phyloP scores from a whole-genome alignment of 805 yeast species.

The Torulaspora franciscae region DNA sequence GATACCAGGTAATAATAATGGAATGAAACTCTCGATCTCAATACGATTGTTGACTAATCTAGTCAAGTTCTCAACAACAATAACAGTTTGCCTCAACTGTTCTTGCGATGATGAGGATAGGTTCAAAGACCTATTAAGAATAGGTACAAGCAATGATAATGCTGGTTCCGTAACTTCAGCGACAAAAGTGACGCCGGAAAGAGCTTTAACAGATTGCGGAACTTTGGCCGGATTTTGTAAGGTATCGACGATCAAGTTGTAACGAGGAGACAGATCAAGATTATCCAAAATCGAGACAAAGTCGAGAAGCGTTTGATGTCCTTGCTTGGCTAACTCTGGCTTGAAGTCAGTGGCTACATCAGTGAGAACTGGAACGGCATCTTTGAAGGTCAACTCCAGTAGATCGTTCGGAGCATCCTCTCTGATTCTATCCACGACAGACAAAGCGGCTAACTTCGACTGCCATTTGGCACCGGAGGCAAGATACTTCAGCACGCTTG shows the following conservation, averaged over 20 bases:
- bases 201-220: conserved; percentile 79
- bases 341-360: conserved; percentile 92
- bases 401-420: conserved; percentile 81
- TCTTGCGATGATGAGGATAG: conserved; percentile 86
- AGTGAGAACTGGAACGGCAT: conserved; percentile 76
- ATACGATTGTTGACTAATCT: conserved; percentile 89
- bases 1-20: conserved; percentile 85
- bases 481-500: conserved; percentile 57
- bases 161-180: conserved; percentile 99
- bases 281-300: conserved; percentile 85
- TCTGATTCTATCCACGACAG: conserved; percentile 63
- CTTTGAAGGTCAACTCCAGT: conserved; percentile 73
- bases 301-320: conserved; percentile 60
- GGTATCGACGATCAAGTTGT: conserved; percentile 78
- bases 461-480: conserved; percentile 89
- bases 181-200: conserved; percentile 92
- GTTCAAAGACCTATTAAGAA: conserved; percentile 81
- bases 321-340: conserved; percentile 89
- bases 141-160: conserved; percentile 83
- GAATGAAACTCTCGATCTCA: conserved; percentile 85
- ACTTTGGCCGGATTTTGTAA: conserved; percentile 86
- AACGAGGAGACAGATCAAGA: conserved; percentile 83
- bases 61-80: conserved; percentile 91
- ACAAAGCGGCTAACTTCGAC: conserved; percentile 75
- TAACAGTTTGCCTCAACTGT: conserved; percentile 93